Evolutionary conservation across 2,329 filamentous ascomycete species (phyloP).

Genomic region (Knoxdaviesia capensis): DNA sequence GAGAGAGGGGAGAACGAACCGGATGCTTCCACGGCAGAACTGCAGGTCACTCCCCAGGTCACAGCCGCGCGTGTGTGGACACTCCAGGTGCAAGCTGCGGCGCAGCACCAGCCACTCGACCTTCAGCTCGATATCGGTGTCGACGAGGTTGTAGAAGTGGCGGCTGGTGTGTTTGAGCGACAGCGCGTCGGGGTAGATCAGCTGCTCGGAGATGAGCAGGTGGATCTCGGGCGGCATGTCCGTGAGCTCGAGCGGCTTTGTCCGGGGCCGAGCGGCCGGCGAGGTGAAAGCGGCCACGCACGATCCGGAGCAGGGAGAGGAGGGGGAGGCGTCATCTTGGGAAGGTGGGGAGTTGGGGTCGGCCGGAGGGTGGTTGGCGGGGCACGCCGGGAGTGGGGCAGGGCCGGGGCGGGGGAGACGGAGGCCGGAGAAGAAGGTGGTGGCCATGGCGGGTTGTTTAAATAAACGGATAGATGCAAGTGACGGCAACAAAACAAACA

Average conservation of each 20-base stretch:
- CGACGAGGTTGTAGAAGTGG: slow-evolving; percentile 42
- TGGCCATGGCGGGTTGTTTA: too few relatives aligned
- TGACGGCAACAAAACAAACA: too few relatives aligned
- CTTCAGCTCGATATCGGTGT: slow-evolving; percentile 45
- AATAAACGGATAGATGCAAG: too few relatives aligned
- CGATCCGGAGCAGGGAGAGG: background rate
- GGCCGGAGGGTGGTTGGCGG: background rate
- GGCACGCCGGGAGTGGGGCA: slow-evolving; percentile 1
- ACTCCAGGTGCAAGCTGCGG: slow-evolving; percentile 40
- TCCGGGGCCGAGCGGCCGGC: too few relatives aligned
- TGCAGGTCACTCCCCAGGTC: slow-evolving; percentile 37
- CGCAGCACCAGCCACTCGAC: slow-evolving; percentile 50
- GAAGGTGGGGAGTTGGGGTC: background rate
- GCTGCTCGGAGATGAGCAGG: slow-evolving; percentile 34
- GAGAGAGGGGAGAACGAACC: slow-evolving; percentile 17
- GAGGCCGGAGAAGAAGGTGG: too few relatives aligned
- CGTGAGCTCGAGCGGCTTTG: slow-evolving; percentile 15
- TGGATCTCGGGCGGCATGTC: slow-evolving; percentile 47
- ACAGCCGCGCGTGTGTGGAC: slow-evolving; percentile 36
- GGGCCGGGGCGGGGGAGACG: background rate
- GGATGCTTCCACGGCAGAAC: slow-evolving; percentile 39
- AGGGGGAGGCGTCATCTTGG: background rate
- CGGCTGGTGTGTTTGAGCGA: slow-evolving; percentile 46
- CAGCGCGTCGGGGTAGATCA: slow-evolving; percentile 51
- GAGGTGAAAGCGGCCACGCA: too few relatives aligned